Percentiles rank a stretch among this genome's conserved stretches.
Conservation (phyloP, 192 early-diverging fungal species). For the Helicostylum pulchrum region DNA sequence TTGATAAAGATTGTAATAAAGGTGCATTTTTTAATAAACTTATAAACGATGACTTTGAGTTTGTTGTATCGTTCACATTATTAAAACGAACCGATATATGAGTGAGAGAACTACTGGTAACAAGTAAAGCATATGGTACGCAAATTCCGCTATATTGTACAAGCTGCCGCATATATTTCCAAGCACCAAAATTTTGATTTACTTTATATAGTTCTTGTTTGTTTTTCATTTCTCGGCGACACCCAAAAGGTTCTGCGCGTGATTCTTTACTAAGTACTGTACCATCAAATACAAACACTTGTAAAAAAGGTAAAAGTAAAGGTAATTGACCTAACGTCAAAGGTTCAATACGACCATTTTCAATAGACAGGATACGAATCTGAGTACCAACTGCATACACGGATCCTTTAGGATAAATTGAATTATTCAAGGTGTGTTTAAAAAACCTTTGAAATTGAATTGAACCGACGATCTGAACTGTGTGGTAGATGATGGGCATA, state of each 20-base stretch:
- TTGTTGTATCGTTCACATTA: conserved; percentile 4
- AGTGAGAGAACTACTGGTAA: background rate
- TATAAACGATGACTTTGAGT: background rate
- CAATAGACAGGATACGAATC: background rate
- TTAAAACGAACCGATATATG: conserved; percentile 3
- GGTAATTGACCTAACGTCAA: background rate
- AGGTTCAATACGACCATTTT: conserved; percentile 7
- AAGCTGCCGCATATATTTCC: background rate
- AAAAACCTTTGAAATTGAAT: background rate
- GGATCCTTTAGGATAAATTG: background rate
- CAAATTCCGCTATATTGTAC: background rate
- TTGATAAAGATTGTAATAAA: background rate
- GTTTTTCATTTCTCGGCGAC: background rate
- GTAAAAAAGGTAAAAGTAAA: background rate
- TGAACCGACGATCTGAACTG: background rate
- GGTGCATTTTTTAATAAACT: background rate
- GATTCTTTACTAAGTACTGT: background rate
- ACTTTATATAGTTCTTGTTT: background rate
- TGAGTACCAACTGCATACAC: background rate
- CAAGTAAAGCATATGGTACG: background rate
- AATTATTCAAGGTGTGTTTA: background rate
- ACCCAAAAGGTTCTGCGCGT: background rate
- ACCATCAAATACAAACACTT: conserved; percentile 7
- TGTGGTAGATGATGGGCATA: background rate
- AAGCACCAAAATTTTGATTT: background rate